phyloP scores from a whole-genome alignment of 2,329 filamentous ascomycete genomes.

The Penicillium hesseltinei region DNA sequence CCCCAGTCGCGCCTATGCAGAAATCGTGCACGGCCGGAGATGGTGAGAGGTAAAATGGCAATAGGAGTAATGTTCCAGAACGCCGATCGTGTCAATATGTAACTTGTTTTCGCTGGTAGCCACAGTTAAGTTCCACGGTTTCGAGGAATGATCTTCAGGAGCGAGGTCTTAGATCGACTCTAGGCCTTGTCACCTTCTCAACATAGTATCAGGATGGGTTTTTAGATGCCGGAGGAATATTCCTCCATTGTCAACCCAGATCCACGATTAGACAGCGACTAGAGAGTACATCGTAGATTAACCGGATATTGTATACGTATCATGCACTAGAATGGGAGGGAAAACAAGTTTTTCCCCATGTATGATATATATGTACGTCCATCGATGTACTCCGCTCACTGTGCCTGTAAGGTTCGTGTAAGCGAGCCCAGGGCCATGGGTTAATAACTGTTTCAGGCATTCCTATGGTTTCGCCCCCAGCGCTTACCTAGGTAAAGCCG shows the following conservation, averaged over 20 bases:
- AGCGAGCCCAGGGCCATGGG: slow-evolving; percentile 17
- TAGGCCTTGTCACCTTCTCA: slow-evolving; percentile 4
- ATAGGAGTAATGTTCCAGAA: slow-evolving; percentile 22
- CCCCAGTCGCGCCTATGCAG: slow-evolving; percentile 16
- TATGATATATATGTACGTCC: background rate
- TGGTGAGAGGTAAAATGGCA: background rate
- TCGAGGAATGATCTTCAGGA: slow-evolving; percentile 12
- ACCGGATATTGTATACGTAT: background rate
- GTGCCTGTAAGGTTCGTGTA: slow-evolving; percentile 16
- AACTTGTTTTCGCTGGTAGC: slow-evolving; percentile 3
- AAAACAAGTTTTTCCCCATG: background rate
- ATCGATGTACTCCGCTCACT: background rate
- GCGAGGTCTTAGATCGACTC: slow-evolving; percentile 6
- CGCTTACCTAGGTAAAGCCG: slow-evolving; percentile 19
- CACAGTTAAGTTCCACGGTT: slow-evolving; percentile 1
- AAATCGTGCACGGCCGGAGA: slow-evolving; percentile 19
- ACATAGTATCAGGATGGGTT: background rate
- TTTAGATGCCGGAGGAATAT: background rate
- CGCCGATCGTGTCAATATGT: slow-evolving; percentile 18
- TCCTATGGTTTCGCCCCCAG: slow-evolving; percentile 12
- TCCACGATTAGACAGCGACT: background rate
- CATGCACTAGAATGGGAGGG: background rate
- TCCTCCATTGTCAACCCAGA: background rate
- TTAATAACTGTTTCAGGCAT: background rate
- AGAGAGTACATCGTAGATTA: background rate